Base-by-base conservation (phyloP, 768 basidiomycete genomes). In the Amyloporia xantha region DNA sequence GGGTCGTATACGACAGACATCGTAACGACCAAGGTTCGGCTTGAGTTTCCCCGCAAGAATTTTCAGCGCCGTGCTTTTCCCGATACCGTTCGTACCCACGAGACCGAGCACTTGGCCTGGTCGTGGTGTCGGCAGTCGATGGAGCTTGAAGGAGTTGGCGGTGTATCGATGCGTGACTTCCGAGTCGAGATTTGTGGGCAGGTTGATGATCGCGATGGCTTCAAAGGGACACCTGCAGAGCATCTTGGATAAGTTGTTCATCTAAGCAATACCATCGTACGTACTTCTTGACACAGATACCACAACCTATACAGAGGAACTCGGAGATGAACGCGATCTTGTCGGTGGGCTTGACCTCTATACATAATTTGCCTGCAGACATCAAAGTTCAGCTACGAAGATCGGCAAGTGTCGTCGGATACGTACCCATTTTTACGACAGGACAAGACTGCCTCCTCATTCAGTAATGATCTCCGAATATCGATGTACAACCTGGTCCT, bases 261-360 rank as follows among this genome's bases (percentile, higher is more conserved):
- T 6, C 24, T 25, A n/a, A 9, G n/a, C n/a, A n/a, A n/a, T n/a
- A n/a, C n/a, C n/a, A n/a, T n/a, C n/a, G n/a, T n/a, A 71, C 86
- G 65, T 62, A 96, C 95, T 97, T 99, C 73, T 98, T 97, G 27
- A 97, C 94, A 66, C 96, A 99, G 62, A 99, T 98, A 88, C 96
- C 96, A 68, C 96, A 99, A 60, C 96, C 96, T 53, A 99, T 99
- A 66, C 96, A 99, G 48, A 99, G 75, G 66, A 95, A 93, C 67
- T 99, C 96, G 23, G 96, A 98, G 70, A 99, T 89, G 78, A 94
- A 97, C 1, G 96, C 87, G 68, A 98, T 96, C 75, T 97, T 97
- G 71, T 96, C 94, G 6, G 83, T 79, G 12, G 95, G 66, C 66
- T 92, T 94, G 56, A 99, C 96, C 71, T 98, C 96, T 58, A 98